Conservation (phyloP, 768 basidiomycete species). For the Pulveroboletus sp. region DNA sequence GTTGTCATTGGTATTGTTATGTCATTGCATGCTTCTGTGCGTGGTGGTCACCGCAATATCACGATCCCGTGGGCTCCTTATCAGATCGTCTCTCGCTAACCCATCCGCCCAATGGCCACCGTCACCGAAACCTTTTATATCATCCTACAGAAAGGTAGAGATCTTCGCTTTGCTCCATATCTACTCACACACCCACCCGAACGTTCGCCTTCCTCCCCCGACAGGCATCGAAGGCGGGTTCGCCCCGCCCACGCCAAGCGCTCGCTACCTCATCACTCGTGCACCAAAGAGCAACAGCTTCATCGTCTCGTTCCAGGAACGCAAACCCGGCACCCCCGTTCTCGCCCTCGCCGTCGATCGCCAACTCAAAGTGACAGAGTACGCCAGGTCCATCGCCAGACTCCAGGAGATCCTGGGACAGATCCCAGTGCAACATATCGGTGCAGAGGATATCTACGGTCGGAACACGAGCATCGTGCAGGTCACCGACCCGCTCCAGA, state of each 20-base stretch:
- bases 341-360: slow-evolving; percentile 34
- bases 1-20: too few species aligned
- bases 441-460: slow-evolving; percentile 71
- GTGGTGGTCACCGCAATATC: too few species aligned
- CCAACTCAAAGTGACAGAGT: slow-evolving; percentile 34
- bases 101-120: neutral
- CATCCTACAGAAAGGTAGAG: slow-evolving; percentile 5
- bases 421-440: slow-evolving; percentile 38
- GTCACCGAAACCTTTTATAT: slow-evolving; percentile 1
- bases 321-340: slow-evolving; percentile 45
- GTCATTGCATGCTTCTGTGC: too few species aligned
- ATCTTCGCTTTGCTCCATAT: slow-evolving; percentile 28
- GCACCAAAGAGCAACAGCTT: slow-evolving; percentile 33
- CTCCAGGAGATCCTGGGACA: slow-evolving; percentile 55
- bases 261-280: slow-evolving; percentile 49
- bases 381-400: slow-evolving; percentile 20
- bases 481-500: slow-evolving; percentile 22
- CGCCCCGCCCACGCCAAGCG: slow-evolving; percentile 58
- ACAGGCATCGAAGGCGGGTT: slow-evolving; percentile 53
- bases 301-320: slow-evolving; percentile 43
- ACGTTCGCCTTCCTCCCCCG: neutral
- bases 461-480: slow-evolving; percentile 61
- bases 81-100: neutral
- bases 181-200: neutral
- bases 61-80: neutral